These are phyloP conservation scores for Gastrolobium villosum DNA, from an alignment of 306 rosid species.

Conservation along the genomic window DNA sequence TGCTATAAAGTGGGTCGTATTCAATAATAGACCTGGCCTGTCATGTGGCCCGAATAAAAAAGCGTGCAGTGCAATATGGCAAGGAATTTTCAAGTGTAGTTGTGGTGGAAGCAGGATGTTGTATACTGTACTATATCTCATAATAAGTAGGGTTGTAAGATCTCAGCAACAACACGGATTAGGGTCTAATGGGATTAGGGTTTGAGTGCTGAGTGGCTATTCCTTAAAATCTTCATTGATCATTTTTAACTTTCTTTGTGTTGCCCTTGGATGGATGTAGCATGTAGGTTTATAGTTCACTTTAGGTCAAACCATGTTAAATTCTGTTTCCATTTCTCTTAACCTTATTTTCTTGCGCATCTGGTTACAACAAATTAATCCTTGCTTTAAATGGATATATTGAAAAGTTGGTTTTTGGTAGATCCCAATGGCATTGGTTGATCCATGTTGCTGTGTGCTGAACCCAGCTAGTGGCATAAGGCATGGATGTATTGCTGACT, in stretches of 20 bases:
- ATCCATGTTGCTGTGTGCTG: not conserved
- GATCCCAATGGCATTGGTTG: slow-evolving; percentile 12
- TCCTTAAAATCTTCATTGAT: slow-evolving; percentile 30
- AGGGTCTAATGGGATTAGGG: slow-evolving; percentile 14
- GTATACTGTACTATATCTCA: slow-evolving; percentile 1
- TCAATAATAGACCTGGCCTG: slow-evolving; percentile 2
- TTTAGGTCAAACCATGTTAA: slow-evolving; percentile 5
- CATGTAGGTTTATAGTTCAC: not conserved
- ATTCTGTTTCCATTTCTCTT: slow-evolving; percentile 17
- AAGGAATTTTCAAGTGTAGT: slow-evolving; percentile 35
- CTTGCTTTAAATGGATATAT: slow-evolving; percentile 1
- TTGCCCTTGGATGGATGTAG: slow-evolving; percentile 27
- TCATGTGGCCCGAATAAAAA: slow-evolving; percentile 19
- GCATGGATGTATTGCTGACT: not conserved
- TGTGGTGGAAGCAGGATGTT: slow-evolving; percentile 28
- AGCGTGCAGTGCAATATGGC: not conserved
- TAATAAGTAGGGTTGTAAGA: slow-evolving; percentile 8
- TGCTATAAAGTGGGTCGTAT: slow-evolving; percentile 15
- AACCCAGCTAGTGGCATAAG: not conserved
- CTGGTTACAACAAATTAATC: slow-evolving; percentile 10
- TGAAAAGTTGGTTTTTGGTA: not conserved
- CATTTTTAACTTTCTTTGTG: not conserved
- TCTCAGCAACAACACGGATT: slow-evolving; percentile 24
- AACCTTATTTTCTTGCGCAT: not conserved
- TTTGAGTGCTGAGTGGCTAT: slow-evolving; percentile 15